These are phyloP conservation scores for Alternaria ethzedia DNA, from an alignment of 2,329 filamentous ascomycete genomes.

Conservation along the genomic window DNA sequence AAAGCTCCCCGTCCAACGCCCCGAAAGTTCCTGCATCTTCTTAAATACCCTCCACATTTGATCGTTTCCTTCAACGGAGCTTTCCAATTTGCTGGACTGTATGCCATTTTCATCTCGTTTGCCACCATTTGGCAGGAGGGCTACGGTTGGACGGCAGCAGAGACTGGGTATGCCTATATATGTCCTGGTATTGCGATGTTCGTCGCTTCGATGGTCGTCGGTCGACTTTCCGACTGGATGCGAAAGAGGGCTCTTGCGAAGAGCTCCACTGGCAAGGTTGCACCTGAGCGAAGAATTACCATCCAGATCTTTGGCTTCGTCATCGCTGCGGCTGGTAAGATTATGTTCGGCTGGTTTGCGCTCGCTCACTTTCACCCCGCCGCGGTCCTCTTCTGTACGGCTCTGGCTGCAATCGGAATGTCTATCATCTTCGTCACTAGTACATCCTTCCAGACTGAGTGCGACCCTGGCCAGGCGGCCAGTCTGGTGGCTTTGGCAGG, in stretches of 20 bases:
- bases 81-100: slow-evolving; percentile 37
- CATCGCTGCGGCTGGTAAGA: slow-evolving; percentile 46
- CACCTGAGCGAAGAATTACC: slow-evolving; percentile 50
- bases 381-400: slow-evolving; percentile 21
- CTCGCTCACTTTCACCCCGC: slow-evolving; percentile 29
- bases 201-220: slow-evolving; percentile 47
- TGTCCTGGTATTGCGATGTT: slow-evolving; percentile 44
- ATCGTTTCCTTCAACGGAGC: slow-evolving; percentile 40
- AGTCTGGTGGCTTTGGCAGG: slow-evolving; percentile 51
- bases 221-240: slow-evolving; percentile 49
- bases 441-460: slow-evolving; percentile 53
- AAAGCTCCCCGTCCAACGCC: slow-evolving; percentile 33
- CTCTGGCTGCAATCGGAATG: slow-evolving; percentile 49
- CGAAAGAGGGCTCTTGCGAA: slow-evolving; percentile 35
- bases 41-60: slow-evolving; percentile 37
- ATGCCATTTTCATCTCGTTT: slow-evolving; percentile 36
- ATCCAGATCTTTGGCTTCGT: slow-evolving; percentile 52
- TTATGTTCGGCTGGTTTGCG: slow-evolving; percentile 54
- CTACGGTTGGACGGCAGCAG: slow-evolving; percentile 46
- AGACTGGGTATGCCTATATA: slow-evolving; percentile 48
- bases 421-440: slow-evolving; percentile 51
- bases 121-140: slow-evolving; percentile 29
- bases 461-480: slow-evolving; percentile 49
- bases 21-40: slow-evolving; percentile 29
- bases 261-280: slow-evolving; percentile 30